Evolutionary conservation across 306 rosid species (phyloP), one percentile per base, ranked within the genome.

Genomic region (Hippophae rhamnoides): DNA sequence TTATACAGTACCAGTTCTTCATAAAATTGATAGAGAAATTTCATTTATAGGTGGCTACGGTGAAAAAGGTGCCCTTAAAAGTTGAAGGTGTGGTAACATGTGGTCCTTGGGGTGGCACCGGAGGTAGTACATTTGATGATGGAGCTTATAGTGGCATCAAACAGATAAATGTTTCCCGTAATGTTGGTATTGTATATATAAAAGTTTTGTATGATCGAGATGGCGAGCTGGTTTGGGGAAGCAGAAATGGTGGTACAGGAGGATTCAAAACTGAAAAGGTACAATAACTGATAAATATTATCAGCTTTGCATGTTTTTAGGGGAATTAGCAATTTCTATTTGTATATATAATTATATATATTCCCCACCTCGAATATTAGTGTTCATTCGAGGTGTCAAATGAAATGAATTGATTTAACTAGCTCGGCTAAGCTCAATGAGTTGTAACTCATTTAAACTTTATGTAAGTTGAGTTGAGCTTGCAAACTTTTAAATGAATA

Each of bases 81-180:
- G 82, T 70, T 59, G 95, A 85, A 60, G 85, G 78, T 41, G 69
- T 60, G 48, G 80, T 76, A 10, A 79, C 86, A 58, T 85, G 74
- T 63, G 98, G 96, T 8, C 95, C 98, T 6, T 87, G 90, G 87
- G 96, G 98, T 65, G 98, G 98, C 43, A 38, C 53, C 5, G 85
- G 96, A 6, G 96, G 95, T 44, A 47, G 62, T 51, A 13, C 63
- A 23, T 87, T 90, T 50, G 92, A 90, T 66, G 98, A 90, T 57
- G 95, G 98, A 70, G 57, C 63, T 18, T 82, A 66, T 58, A 63
- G 79, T 10, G 99, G 96, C 54, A 56, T 88, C 14, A 74, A 74
- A 58, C 95, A 88, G 67, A 88, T 92, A 44, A 83, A 71, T 60
- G 42, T 92, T 69, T 88, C 96, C 0, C 82, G 94, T 50, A 82